Base-by-base conservation (phyloP, 2,329 filamentous ascomycete genomes). In the Trichoderma sp. region DNA sequence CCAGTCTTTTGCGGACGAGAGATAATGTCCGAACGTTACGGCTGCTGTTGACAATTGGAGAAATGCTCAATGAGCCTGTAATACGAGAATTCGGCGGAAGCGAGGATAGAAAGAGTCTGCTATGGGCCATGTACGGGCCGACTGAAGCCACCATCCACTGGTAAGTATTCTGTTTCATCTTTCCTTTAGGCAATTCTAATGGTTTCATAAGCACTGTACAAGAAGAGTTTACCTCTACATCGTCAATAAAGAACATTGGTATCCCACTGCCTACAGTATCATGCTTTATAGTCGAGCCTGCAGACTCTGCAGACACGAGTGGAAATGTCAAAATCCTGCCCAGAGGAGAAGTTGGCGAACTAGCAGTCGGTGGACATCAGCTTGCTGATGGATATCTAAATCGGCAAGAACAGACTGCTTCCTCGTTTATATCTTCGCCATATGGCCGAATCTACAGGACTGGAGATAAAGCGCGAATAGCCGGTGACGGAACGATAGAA, bases 71-170 rank as follows among this genome's bases (percentile, higher is more conserved):
- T 4, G 83, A 85, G 52, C 86, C 88, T 10, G 90, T 97, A 2
- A 84, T 97, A 26, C 81, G 87, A 43, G 93, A 96, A 75, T 97
- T 96, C 82, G 93, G 93, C 6, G 87, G 87, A 2, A 81, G 82
- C 11, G 75, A 78, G 0, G 76, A 75, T 0, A 80, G 79, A 8
- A 76, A 82, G 2, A 90, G 91, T 72, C 89, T 97, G 54, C 83
- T 97, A 0, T 94, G 93, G 86, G 94, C 90, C 39, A 97, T 97
- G 93, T 97, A 97, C 76, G 94, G 94, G 0, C 94, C 94, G 1
- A 97, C 94, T 0, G 94, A 97, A 80, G 93, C 93, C 8, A 89
- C 94, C 0, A 97, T 97, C 68, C 94, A 97, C 77, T 97, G 87
- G 85, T 86, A 75, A 78, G 81, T 65, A 13, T 14, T 21, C 28